Evolutionary conservation across 2,329 filamentous ascomycete species (phyloP), one percentile per base, ranked within the genome.

Genomic region (Aspergillus niger): DNA sequence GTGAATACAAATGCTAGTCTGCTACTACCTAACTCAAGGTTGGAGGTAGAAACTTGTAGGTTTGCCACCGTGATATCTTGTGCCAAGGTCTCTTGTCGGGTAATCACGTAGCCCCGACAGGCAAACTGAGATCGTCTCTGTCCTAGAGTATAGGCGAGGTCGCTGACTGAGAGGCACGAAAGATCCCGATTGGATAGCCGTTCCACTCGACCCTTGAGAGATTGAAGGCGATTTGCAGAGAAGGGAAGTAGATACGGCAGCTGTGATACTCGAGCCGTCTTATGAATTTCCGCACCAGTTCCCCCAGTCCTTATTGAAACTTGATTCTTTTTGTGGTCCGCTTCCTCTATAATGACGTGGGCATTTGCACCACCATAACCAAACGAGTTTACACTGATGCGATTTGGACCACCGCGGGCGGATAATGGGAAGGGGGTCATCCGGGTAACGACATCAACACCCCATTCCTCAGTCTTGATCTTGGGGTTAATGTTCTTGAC

Each of bases 361-460:
- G 74, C 76, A 60, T 81, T 82, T 4, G 77, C 74, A 44, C 80
- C 80, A n/a, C 80, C 79, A 30, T 77, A 81, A 1, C 80, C 80
- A 59, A 81, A 81, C 1, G 73, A 77, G 59, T 77, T 78, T 48
- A 80, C 69, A 57, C 74, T 74, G 24, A 66, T 70, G 51, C 69
- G 60, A 13, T 61, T 54, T 8, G 54, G 38, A n/a, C 51, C 4
- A 11, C 36, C 7, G 36, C 8, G 11, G 15, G 10, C 2, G 8
- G 36, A 38, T 38, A 13, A 1, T 15, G 36, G 36, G 11, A 38
- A 38, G 11, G 36, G 11, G 52, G 8, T 41, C 48, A 26, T 20
- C n/a, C 8, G 63, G 62, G 62, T 63, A 5, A 15, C 17, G 2
- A 53, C 6, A 3, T 39, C 5, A 2, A 53, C 15, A 1, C 24